A percentile compares a stretch with the other conserved stretches of the same genome.
phyloP scores from a whole-genome alignment of 169 alveolate genomes.

The Plasmodium cynomolgi region DNA sequence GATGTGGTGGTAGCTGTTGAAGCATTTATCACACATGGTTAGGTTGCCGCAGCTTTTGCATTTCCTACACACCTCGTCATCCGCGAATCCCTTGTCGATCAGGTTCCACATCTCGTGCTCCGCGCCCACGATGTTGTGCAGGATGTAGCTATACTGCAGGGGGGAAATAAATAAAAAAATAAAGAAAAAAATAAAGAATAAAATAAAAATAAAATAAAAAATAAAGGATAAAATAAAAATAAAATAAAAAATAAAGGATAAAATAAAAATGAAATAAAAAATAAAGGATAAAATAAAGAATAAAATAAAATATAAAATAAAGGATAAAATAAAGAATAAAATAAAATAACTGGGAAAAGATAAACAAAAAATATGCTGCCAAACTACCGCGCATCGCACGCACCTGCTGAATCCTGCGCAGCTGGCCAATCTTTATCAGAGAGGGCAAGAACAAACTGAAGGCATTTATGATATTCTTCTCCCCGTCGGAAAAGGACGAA shows the following conservation, averaged over 20 bases:
- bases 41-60: conserved; percentile 64
- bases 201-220: neutral
- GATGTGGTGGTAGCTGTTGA: conserved; percentile 41
- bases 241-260: neutral
- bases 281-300: too few species aligned
- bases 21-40: conserved; percentile 59
- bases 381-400: neutral
- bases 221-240: neutral
- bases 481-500: conserved; percentile 66
- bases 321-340: too few species aligned
- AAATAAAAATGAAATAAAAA: too few species aligned
- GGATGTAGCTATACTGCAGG: conserved; percentile 65
- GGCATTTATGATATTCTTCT: conserved; percentile 27
- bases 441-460: conserved; percentile 52
- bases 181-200: neutral
- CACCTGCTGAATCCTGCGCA: conserved; percentile 64
- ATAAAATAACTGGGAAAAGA: too few species aligned
- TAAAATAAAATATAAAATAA: too few species aligned
- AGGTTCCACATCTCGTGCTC: conserved; percentile 67
- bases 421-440: conserved; percentile 54
- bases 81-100: conserved; percentile 66
- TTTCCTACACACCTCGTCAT: conserved; percentile 65
- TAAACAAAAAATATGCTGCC: too few species aligned
- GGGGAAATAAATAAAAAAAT: neutral
- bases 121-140: conserved; percentile 38